Evolutionary conservation across 441 rosid species (phyloP), one percentile per base, ranked within the genome.

Genomic region (Populus tomentosa): DNA sequence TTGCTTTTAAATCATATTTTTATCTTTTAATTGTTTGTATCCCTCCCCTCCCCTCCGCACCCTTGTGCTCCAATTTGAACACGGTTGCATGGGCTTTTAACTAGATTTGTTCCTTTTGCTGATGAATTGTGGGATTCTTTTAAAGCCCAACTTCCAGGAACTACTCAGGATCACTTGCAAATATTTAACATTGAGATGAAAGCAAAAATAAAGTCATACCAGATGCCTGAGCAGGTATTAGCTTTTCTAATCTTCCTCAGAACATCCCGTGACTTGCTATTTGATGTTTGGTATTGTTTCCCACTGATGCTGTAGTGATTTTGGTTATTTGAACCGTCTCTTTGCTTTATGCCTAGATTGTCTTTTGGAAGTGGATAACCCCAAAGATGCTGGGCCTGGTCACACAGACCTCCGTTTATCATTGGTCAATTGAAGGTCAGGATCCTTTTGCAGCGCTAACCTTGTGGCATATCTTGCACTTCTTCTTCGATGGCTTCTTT

Each of bases 291-390:
- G 46, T 24, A 24, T 68, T 67, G 10, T 73, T 61, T 77, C 32
- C 23, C 2, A 20, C 36, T 26, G n/a, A 6, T 63, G 24, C 63
- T 69, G 61, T 20, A 35, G 33, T 59, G 24, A 23, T 68, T 71
- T 71, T 2, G 65, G 42, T 66, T 24, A 61, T 69, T 72, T 70
- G 67, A 69, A 64, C 24, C 36, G 33, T 56, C 26, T 65, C 38
- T 71, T 28, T 71, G 72, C 23, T 84, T 78, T 26, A 24, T 74
- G 67, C 69, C 28, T 82, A 97, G 99, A 94, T 97, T 82, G 92
- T 91, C 72, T 97, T 97, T 85, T 97, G 99, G 99, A 97, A 95
- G 85, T 97, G 99, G 99, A 90, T 97, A 80, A 82, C 88, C 67
- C 90, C 91, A 40, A 95, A 93, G 80, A 88, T 95, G 98, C 73